Evolutionary conservation across 2,329 filamentous ascomycete species (phyloP).

Genomic region (Epichloe sp.): DNA sequence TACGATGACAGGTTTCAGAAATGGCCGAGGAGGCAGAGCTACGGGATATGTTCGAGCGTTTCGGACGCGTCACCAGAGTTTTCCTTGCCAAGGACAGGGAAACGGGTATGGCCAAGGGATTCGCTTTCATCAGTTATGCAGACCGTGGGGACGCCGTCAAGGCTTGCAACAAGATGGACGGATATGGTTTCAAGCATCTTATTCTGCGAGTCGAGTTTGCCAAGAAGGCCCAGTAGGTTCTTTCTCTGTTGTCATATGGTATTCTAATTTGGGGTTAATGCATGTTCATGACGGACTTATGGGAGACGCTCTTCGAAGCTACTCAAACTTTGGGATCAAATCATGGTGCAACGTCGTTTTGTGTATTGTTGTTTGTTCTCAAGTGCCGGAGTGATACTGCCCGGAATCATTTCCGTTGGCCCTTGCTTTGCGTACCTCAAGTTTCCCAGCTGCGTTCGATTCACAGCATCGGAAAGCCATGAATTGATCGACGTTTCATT

Average conservation of each 20-base stretch:
- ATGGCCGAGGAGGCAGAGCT: slow-evolving; percentile 93
- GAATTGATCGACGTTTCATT: background rate
- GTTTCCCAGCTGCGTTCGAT: background rate
- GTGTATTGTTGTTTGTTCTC: background rate
- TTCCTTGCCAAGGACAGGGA: slow-evolving; percentile 98
- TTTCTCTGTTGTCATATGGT: slow-evolving; percentile 7
- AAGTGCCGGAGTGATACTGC: background rate
- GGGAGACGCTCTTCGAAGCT: background rate
- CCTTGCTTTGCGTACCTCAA: background rate
- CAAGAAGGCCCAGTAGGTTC: slow-evolving; percentile 47
- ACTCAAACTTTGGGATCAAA: background rate
- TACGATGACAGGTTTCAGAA: slow-evolving; percentile 61
- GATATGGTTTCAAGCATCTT: slow-evolving; percentile 78
- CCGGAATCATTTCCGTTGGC: background rate
- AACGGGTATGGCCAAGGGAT: slow-evolving; percentile 91
- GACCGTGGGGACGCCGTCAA: slow-evolving; percentile 81
- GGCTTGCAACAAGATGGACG: slow-evolving; percentile 96
- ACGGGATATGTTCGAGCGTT: slow-evolving; percentile 95
- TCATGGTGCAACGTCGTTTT: background rate
- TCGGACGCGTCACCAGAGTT: slow-evolving; percentile 90
- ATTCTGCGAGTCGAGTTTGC: slow-evolving; percentile 81
- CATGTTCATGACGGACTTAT: background rate
- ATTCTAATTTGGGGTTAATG: slow-evolving; percentile 3
- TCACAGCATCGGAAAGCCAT: background rate
- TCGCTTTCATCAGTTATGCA: slow-evolving; percentile 95